These are phyloP conservation scores for Mycothermus thermophilus DNA, from an alignment of 495 filamentous ascomycete species.

Conservation along the genomic window DNA sequence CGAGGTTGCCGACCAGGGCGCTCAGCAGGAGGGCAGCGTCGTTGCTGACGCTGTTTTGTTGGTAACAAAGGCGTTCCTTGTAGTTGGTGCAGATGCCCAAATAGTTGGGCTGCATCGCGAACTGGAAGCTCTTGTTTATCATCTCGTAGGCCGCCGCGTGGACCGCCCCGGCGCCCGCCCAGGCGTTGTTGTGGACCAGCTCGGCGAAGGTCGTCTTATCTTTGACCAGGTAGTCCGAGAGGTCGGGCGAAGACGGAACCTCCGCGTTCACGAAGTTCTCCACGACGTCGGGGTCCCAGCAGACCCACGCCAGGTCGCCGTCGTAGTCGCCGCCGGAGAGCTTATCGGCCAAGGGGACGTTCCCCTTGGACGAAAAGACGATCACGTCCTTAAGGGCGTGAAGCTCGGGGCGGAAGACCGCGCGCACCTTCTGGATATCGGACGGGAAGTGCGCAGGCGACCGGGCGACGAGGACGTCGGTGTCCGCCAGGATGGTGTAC, in stretches of 20 bases:
- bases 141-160: conserved; percentile 26
- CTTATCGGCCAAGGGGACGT: conserved; percentile 58
- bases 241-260: conserved; percentile 33
- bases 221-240: conserved; percentile 44
- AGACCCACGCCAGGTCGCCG: conserved; percentile 80
- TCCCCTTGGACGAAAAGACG: conserved; percentile 63
- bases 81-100: conserved; percentile 64
- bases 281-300: conserved; percentile 73
- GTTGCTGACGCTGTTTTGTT: conserved; percentile 41
- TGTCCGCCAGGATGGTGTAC: conserved; percentile 46
- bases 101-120: conserved; percentile 50
- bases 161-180: background rate
- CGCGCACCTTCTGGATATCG: conserved; percentile 62
- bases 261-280: conserved; percentile 58
- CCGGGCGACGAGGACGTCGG: conserved; percentile 77
- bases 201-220: conserved; percentile 39
- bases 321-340: conserved; percentile 93
- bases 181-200: conserved; percentile 17
- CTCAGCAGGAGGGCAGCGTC: conserved; percentile 44
- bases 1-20: conserved; percentile 59
- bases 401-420: conserved; percentile 49
- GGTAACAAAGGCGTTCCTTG: conserved; percentile 58
- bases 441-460: conserved; percentile 67
- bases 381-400: conserved; percentile 72
- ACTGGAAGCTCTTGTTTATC: conserved; percentile 43